These are phyloP conservation scores for Lactarius sp. DNA, from an alignment of 768 basidiomycete species.

Conservation along the genomic window DNA sequence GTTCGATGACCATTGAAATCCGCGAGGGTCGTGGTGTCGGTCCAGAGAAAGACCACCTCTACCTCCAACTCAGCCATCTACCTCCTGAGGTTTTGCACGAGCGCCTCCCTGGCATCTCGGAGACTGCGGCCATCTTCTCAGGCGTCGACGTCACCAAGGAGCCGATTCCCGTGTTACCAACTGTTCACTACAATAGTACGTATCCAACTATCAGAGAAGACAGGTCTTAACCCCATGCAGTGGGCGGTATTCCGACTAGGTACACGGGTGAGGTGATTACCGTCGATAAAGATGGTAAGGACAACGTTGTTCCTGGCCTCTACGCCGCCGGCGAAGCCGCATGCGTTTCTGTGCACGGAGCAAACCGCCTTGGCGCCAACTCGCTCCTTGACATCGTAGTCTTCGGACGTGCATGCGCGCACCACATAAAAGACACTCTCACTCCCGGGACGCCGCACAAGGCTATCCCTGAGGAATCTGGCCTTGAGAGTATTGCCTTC, in stretches of 20 bases:
- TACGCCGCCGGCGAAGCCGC: slow-evolving; percentile 99
- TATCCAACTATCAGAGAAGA: slow-evolving; percentile 13
- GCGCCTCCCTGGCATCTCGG: slow-evolving; percentile 97
- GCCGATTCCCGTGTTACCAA: slow-evolving; percentile 96
- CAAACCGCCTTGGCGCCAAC: slow-evolving; percentile 99
- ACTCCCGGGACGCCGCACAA: slow-evolving; percentile 91
- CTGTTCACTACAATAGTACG: slow-evolving; percentile 98
- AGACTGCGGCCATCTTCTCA: slow-evolving; percentile 97
- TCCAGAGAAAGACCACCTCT: slow-evolving; percentile 96
- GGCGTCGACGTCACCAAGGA: slow-evolving; percentile 99
- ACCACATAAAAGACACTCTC: slow-evolving; percentile 91
- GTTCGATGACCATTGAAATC: slow-evolving; percentile 98
- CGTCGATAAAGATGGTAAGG: slow-evolving; percentile 81
- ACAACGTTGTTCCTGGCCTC: slow-evolving; percentile 90
- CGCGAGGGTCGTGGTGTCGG: slow-evolving; percentile 99
- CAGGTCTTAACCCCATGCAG: slow-evolving; percentile 38
- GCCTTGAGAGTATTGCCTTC: slow-evolving; percentile 77
- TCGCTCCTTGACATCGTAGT: slow-evolving; percentile 98
- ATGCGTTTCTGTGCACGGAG: slow-evolving; percentile 97
- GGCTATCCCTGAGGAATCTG: slow-evolving; percentile 79
- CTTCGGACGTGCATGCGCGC: slow-evolving; percentile 98
- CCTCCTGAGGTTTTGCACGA: slow-evolving; percentile 95
- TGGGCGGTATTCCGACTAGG: slow-evolving; percentile 99
- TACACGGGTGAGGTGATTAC: slow-evolving; percentile 98
- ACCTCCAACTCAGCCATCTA: slow-evolving; percentile 93